Evolutionary conservation across 192 early-diverging fungal genomes (phyloP), one percentile per base, ranked within the genome.

Genomic region (Coemansia biformis): DNA sequence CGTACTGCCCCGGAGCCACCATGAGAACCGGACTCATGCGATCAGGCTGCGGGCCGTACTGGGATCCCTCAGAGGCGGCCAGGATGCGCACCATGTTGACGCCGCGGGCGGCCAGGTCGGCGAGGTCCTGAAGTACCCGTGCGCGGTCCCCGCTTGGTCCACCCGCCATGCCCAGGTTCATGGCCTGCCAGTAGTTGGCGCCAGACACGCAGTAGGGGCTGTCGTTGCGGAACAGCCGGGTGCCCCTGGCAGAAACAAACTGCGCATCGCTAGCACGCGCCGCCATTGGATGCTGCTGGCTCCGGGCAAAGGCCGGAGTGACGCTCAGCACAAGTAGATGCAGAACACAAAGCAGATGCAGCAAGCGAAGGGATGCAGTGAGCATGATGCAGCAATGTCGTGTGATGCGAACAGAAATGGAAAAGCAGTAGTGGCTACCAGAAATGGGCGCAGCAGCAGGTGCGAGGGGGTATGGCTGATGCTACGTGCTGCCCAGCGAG

Each of bases 181-280:
- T 85, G 11, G 82, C 84, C 31, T 85, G 79, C 84, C 84, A 86
- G 50, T 83, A 86, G 63, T 86, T 86, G 38, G 84, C 83, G 11
- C 81, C 79, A 4, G 46, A 59, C 3, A 83, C 44, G 11, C 41
- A 43, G 39, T 77, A 74, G 17, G 48, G 35, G 14, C 51, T 37
- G 12, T 58, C 58, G 32, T 69, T 24, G 10, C 46, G 57, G 16
- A 38, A 35, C 10, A 82, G 79, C 1, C 49, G 34, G 1, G 66
- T 59, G 9, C 71, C 77, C 11, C 39, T 38, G 17, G 78, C 75
- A 1, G 51, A 45, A 6, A 84, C 69, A 48, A 79, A 82, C 16
- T 31, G 48, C 1, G 48, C 5, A 1, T 26, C 12, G 1, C 24
- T 8, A 12, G 6, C 24, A 26, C 22, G 5, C 3, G 13, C 22